phyloP scores from a whole-genome alignment of 1,284 basidiomycete genomes.

The Microstroma glucosiphilum region DNA sequence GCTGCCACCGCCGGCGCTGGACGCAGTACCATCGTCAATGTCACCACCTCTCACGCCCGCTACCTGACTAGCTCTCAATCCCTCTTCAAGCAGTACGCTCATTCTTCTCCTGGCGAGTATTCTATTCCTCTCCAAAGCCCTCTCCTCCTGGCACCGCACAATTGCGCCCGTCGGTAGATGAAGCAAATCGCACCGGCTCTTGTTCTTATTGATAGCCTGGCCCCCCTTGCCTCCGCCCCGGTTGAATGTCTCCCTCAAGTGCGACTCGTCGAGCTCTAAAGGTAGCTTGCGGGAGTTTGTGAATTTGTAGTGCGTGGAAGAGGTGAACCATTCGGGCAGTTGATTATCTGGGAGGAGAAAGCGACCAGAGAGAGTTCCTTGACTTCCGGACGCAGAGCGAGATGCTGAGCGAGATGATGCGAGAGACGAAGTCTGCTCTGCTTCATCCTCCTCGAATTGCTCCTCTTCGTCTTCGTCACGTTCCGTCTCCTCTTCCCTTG shows the following conservation, averaged over 20 bases:
- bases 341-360: slow-evolving; percentile 9
- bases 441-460: slow-evolving; percentile 12
- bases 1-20: too few relatives aligned
- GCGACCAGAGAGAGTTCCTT: too few relatives aligned
- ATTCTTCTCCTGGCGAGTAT: slow-evolving; percentile 33
- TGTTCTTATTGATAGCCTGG: slow-evolving; percentile 48
- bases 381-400: too few relatives aligned
- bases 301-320: slow-evolving; percentile 16
- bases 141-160: slow-evolving; percentile 40
- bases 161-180: slow-evolving; percentile 38
- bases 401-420: too few relatives aligned
- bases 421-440: slow-evolving; percentile 5
- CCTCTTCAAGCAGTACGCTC: slow-evolving; percentile 29
- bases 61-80: background rate
- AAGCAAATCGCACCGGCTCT: slow-evolving; percentile 36
- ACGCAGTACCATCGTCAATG: too few relatives aligned
- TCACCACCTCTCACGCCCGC: too few relatives aligned
- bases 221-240: slow-evolving; percentile 46
- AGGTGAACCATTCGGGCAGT: slow-evolving; percentile 33
- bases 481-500: slow-evolving; percentile 7
- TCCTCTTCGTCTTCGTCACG: too few relatives aligned
- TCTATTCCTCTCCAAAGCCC: slow-evolving; percentile 36
- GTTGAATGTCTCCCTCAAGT: slow-evolving; percentile 44
- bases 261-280: slow-evolving; percentile 33
- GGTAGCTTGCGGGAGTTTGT: slow-evolving; percentile 36